Evolutionary conservation across 2,329 filamentous ascomycete species (phyloP).

Genomic region (Pyricularia pennisetigena): DNA sequence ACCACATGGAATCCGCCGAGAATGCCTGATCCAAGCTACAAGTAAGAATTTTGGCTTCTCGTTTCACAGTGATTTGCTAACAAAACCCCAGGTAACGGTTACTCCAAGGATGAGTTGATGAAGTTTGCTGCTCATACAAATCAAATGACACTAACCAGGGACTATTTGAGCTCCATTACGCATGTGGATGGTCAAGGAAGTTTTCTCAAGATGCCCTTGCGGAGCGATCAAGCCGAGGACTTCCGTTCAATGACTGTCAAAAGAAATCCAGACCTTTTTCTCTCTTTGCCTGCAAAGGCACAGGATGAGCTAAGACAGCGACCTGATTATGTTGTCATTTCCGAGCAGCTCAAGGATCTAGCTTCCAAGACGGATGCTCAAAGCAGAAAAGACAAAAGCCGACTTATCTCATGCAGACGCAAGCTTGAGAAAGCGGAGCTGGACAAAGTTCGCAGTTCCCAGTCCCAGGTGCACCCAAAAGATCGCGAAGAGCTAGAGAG

Average conservation of each 20-base stretch:
- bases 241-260: not conserved
- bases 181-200: not conserved
- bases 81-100: not conserved
- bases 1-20: not conserved
- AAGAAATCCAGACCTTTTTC: not conserved
- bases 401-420: not conserved
- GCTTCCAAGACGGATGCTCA: not conserved
- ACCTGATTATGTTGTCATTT: not conserved
- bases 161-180: not conserved
- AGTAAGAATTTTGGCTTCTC: not conserved
- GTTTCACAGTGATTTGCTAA: not conserved
- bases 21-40: conserved; percentile 1
- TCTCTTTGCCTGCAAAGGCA: not conserved
- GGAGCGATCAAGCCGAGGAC: not conserved
- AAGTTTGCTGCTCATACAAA: not conserved
- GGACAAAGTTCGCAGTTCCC: not conserved
- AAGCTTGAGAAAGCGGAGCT: not conserved
- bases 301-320: not conserved
- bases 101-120: not conserved
- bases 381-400: not conserved
- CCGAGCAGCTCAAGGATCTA: not conserved
- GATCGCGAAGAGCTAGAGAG: not conserved
- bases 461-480: not conserved
- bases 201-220: not conserved
- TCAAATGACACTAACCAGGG: not conserved